Evolutionary conservation across 192 early-diverging fungal genomes (phyloP), one percentile per base, ranked within the genome.

Genomic region (Globomyces pollinis-pini): DNA sequence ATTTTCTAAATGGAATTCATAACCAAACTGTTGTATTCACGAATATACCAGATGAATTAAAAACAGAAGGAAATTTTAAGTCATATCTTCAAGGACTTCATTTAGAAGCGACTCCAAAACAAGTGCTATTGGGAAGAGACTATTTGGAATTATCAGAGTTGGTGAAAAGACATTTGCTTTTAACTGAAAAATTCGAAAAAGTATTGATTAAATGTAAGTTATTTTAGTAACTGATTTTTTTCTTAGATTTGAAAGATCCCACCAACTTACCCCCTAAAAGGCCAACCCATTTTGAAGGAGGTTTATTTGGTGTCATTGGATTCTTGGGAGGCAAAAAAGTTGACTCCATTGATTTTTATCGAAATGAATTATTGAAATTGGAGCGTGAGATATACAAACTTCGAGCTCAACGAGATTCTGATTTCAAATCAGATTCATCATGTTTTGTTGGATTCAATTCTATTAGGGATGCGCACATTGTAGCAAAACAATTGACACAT

Each of bases 321-420:
- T 47, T 47, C 28, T 45, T 32, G 38, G 66, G 70, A 44, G 60
- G 75, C 34, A 31, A 69, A 34, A 20, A 6, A 3, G 76, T 78
- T 16, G 73, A 78, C 41, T 63, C 72, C 2, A 78, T 78, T 38
- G 16, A 21, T 26, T 61, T 54, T 50, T 59, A 61, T 21, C 50
- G 70, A 2, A 36, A 49, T 21, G 9, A 45, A 20, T 49, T 78
- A 1, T 54, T 68, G 21, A 52, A 52, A 0, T 36, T 78, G 21
- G 76, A 78, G 50, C 61, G 62, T 18, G 35, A 76, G 39, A 78
- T 78, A 31, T 78, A 78, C 61, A 54, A 20, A 21, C 13, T 70
- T 2, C 67, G 76, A 11, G 30, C 65, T 9, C 47, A 64, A 31
- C 60, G 59, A 20, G 67, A 76, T 18, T 15, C 50, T 2, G 20